Conservation (phyloP, 768 basidiomycete species). For the Stropharia rugosoannulata region DNA sequence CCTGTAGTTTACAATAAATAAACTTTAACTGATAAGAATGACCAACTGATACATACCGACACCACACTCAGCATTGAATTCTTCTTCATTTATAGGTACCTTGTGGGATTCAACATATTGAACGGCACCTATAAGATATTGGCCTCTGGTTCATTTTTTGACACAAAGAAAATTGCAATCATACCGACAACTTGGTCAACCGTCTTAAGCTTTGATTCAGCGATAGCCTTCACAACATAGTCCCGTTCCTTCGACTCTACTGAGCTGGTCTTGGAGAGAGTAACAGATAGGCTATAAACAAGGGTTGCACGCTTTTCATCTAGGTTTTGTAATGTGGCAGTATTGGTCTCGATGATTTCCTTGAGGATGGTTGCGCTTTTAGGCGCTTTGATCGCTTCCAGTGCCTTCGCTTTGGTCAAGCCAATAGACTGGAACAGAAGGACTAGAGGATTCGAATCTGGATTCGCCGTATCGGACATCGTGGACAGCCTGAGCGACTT, state of each 20-base stretch:
- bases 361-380: conserved; percentile 74
- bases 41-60: conserved; percentile 61
- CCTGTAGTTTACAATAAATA: conserved; percentile 41
- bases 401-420: conserved; percentile 72
- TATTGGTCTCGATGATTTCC: conserved; percentile 61
- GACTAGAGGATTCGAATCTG: conserved; percentile 27
- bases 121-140: conserved; percentile 54
- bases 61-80: conserved; percentile 81
- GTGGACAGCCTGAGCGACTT: background rate
- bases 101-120: conserved; percentile 69
- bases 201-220: conserved; percentile 71
- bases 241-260: conserved; percentile 54
- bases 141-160: background rate
- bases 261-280: conserved; percentile 51
- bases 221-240: conserved; percentile 67
- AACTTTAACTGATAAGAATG: background rate
- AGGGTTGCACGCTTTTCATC: conserved; percentile 80
- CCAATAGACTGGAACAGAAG: conserved; percentile 76
- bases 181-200: conserved; percentile 87
- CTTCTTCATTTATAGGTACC: conserved; percentile 59
- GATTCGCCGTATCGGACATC: conserved; percentile 28
- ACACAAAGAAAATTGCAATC: conserved; percentile 18
- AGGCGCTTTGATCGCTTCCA: conserved; percentile 77
- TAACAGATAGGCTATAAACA: conserved; percentile 63
- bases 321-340: conserved; percentile 45